phyloP scores from a whole-genome alignment of 208 protist genomes.

The Crithidia expoeki region DNA sequence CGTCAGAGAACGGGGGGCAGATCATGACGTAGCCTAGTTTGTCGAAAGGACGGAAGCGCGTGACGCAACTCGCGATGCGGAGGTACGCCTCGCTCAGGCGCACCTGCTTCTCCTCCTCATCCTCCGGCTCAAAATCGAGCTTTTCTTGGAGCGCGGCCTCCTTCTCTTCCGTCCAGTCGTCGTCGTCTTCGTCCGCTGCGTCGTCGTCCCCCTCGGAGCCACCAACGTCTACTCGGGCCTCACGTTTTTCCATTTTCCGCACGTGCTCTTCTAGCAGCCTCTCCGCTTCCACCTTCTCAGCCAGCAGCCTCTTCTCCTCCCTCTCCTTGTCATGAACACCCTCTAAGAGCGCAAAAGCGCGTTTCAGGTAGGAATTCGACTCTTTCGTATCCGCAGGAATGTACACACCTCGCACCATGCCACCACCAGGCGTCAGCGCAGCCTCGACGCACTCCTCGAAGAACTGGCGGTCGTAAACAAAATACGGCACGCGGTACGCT shows the following conservation, averaged over 20 bases:
- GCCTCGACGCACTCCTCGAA: conserved; percentile 81
- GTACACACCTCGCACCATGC: conserved; percentile 57
- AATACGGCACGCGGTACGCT: conserved; percentile 68
- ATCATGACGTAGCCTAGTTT: conserved; percentile 89
- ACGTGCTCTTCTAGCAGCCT: conserved; percentile 61
- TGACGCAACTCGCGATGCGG: conserved; percentile 79
- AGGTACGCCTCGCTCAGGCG: conserved; percentile 86
- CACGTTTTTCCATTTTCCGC: conserved; percentile 39
- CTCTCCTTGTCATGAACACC: conserved; percentile 57
- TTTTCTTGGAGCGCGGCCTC: conserved; percentile 70
- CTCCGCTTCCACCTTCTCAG: conserved; percentile 52
- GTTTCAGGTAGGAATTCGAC: conserved; percentile 53
- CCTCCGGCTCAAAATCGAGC: conserved; percentile 89
- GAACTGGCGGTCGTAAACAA: conserved; percentile 72
- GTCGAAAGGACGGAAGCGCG: conserved; percentile 88
- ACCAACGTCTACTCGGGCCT: conserved; percentile 30
- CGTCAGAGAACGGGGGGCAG: conserved; percentile 74
- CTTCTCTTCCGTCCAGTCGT: conserved; percentile 67
- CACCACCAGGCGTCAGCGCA: conserved; percentile 52
- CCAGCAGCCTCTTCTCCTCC: conserved; percentile 60
- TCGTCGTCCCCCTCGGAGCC: conserved; percentile 45
- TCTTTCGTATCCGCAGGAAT: conserved; percentile 49
- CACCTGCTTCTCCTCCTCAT: conserved; percentile 74
- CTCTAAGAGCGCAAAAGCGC: conserved; percentile 58
- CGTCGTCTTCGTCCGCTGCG: conserved; percentile 59